Conservation (phyloP, 257 asterid genomes). For the Solanum gracilifrons region DNA sequence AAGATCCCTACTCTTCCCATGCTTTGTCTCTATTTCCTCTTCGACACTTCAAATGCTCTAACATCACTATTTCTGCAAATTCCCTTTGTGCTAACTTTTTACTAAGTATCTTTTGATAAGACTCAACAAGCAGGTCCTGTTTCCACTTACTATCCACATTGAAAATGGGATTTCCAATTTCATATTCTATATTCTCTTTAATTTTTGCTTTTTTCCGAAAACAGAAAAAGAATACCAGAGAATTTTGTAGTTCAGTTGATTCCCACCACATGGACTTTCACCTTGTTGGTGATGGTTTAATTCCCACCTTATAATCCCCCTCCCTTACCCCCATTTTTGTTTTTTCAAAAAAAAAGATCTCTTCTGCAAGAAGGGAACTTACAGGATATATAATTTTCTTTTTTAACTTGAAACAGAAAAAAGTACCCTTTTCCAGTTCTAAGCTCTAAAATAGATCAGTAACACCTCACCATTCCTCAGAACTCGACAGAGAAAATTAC, state of each 20-base stretch:
- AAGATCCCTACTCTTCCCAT: not conserved
- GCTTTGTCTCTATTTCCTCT: not conserved
- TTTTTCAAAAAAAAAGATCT: not conserved
- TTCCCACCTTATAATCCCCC: no score
- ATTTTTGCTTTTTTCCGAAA: not conserved
- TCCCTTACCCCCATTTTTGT: no score
- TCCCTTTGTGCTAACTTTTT: no score
- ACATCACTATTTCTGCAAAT: no score
- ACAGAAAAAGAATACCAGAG: not conserved
- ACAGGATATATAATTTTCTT: not conserved
- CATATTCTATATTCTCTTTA: not conserved
- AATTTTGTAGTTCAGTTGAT: no score
- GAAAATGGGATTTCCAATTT: not conserved
- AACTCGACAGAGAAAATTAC: not conserved
- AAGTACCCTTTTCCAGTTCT: not conserved
- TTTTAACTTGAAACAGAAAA: not conserved
- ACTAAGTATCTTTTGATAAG: no score
- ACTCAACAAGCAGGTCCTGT: not conserved
- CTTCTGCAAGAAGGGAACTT: not conserved
- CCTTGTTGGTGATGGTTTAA: no score
- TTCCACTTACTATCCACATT: not conserved
- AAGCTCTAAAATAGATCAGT: not conserved
- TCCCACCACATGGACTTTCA: not conserved
- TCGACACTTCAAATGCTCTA: not conserved
- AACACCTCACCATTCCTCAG: not conserved